phyloP scores from a whole-genome alignment of 2,329 filamentous ascomycete species.

The Penicillium sp. region DNA sequence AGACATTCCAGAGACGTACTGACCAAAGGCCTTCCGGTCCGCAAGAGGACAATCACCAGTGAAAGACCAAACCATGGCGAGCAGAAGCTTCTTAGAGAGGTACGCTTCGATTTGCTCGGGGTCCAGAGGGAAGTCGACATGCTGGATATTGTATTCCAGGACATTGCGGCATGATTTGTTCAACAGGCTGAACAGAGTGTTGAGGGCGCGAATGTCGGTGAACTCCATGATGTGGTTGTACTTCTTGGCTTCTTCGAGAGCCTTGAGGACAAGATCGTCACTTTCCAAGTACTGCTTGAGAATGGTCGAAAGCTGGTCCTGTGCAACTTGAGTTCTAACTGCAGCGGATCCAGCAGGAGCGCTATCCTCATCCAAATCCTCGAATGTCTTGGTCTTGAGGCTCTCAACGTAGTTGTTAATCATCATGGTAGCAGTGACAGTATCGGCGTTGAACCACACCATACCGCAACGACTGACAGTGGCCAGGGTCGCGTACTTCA shows the following conservation, averaged over 20 bases:
- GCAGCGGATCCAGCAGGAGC: constrained; percentile 69
- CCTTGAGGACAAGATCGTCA: constrained; percentile 74
- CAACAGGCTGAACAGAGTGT: constrained; percentile 87
- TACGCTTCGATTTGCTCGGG: constrained; percentile 84
- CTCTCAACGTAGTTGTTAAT: constrained; percentile 83
- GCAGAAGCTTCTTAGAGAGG: constrained; percentile 85
- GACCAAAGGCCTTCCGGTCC: constrained; percentile 85
- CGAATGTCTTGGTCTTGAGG: constrained; percentile 76
- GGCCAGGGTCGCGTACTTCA: constrained; percentile 94
- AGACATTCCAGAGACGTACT: constrained; percentile 73
- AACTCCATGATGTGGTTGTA: constrained; percentile 99
- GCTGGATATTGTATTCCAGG: constrained; percentile 92
- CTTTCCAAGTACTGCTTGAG: constrained; percentile 68
- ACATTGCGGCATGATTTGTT: constrained; percentile 91
- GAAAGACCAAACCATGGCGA: constrained; percentile 91
- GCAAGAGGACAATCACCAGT: constrained; percentile 87
- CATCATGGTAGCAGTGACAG: constrained; percentile 88
- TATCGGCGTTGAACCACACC: constrained; percentile 99
- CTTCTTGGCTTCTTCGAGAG: constrained; percentile 66
- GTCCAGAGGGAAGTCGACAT: constrained; percentile 88
- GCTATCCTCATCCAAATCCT: constrained; percentile 91
- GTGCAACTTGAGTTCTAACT: constrained; percentile 71
- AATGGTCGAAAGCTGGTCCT: constrained; percentile 72
- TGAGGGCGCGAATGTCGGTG: constrained; percentile 81
- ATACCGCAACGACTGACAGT: constrained; percentile 99